These are phyloP conservation scores for Puccinia triticina DNA, from an alignment of 1,284 basidiomycete genomes.

Conservation along the genomic window DNA sequence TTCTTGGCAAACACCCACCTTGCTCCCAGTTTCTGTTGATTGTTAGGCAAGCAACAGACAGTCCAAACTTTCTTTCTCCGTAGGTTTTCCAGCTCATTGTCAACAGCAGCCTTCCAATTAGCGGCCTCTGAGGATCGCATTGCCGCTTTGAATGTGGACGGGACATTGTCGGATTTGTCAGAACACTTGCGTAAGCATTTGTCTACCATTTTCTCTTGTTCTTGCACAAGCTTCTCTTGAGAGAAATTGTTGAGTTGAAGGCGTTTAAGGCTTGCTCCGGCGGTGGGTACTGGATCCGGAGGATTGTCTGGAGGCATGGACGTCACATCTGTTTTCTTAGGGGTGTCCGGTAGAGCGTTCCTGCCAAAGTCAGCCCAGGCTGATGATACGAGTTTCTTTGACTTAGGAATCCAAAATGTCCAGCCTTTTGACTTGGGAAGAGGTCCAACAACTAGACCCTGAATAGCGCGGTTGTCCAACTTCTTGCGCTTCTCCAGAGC, in stretches of 20 bases:
- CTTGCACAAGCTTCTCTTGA: neutral
- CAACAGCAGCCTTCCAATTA: neutral
- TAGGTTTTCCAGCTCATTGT: neutral
- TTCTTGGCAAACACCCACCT: slow-evolving; percentile 20
- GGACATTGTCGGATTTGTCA: neutral
- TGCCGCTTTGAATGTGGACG: slow-evolving; percentile 5
- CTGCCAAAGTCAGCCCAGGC: no score
- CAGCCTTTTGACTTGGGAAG: neutral
- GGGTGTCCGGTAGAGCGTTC: no score
- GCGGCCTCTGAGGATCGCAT: neutral
- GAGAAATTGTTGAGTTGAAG: neutral
- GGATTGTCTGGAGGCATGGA: no score
- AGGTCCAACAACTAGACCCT: neutral
- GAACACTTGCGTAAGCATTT: no score
- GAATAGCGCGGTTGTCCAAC: neutral
- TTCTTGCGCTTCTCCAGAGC: neutral
- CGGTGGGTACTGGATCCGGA: no score
- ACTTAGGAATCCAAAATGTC: neutral
- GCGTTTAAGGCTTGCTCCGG: no score
- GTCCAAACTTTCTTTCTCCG: neutral
- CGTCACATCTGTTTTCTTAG: no score
- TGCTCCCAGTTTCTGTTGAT: neutral
- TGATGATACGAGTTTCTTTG: no score
- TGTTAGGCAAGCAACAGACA: neutral
- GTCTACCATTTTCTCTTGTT: no score